Evolutionary conservation across 2,329 filamentous ascomycete species (phyloP), one percentile per base, ranked within the genome.

Genomic region (Grosmannia clavigera): DNA sequence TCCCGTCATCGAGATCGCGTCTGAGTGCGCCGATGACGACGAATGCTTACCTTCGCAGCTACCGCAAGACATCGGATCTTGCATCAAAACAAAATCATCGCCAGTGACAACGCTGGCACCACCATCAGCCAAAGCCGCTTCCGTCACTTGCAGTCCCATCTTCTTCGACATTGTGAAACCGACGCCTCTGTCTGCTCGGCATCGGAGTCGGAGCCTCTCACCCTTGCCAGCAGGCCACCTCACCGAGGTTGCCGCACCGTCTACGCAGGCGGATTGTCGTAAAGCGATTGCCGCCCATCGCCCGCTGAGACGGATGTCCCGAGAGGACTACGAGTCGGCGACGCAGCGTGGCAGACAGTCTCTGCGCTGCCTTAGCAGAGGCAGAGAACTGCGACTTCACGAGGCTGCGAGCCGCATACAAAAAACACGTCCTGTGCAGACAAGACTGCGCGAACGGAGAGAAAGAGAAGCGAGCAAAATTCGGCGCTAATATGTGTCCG

Each of bases 191-290:
- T 40, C 53, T 5, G 5, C 31, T 11, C n/a, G 19, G 6, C 53
- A 27, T 35, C 55, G 38, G 55, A 35, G 29, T 27, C 58, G 58
- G 12, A 59, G 58, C 51, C 40, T 59, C 6, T 59, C 58, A 2
- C 40, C 58, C 7, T 55, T 52, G 10, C 48, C 33, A n/a, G 35
- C 22, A 11, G 16, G 2, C 27, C 40, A 29, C 40, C 40, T 43
- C 19, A 22, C 19, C 40, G 22, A 40, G 16, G 46, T 51, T 6
- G 43, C 56, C 10, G 12, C 31, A 3, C 46, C 29, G 16, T 46
- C 16, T n/a, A 19, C 1, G 12, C 27, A 29, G 7, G 5, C 29
- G 12, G 52, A 55, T 40, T 59, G 58, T 29, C 38, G 52, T 1
- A 35, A 43, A 6, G 16, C 48, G 12, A 25, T 19, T 11, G 11